Base-by-base conservation (phyloP, 306 rosid species). In the Urtica urens region DNA sequence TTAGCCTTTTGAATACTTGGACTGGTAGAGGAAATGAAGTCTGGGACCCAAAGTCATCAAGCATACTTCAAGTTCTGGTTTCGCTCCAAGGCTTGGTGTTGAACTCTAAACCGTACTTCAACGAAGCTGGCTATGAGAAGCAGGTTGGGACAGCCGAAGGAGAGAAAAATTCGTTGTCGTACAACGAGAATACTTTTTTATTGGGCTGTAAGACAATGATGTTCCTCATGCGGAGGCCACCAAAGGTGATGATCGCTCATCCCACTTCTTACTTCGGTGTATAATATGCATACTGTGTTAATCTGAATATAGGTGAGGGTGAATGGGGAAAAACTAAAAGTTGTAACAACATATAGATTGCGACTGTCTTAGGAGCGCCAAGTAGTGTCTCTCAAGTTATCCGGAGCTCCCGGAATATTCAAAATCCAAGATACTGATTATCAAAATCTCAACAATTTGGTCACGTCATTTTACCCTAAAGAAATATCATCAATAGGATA, bases 11-110 rank as follows among this genome's bases (percentile, higher is more conserved):
- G 53, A 92, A 92, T 69, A 92, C 99, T 45, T 92, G 99, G 99
- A 82, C 94, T 21, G 99, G 99, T 55, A 75, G 75, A 78, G 99
- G 99, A 64, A 92, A 85, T 73, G 99, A 92, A 85, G 96, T 92
- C 12, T 92, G 99, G 99, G 96, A 92, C 82, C 67, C 96, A 38
- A 75, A 82, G 67, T 92, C 99, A 35, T 92, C 99, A 30, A 92
- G 99, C 76, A 92, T 92, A 63, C 94, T 92, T 60, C 99, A 92
- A 78, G 87, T 92, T 59, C 82, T 92, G 19, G 99, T 92, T 76
- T 92, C 99, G 24, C 86, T 92, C 44, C 99, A 92, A 63, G 99
- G 99, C 15, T 63, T 92, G 63, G 99, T 92, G 48, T 81, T 92
- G 61, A 92, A 92, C 66, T 77, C 93, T 35, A 85, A 78, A 80